Evolutionary conservation across 495 filamentous ascomycete species (phyloP), one percentile per base, ranked within the genome.

Genomic region (Penicillium cosmopolitanum): DNA sequence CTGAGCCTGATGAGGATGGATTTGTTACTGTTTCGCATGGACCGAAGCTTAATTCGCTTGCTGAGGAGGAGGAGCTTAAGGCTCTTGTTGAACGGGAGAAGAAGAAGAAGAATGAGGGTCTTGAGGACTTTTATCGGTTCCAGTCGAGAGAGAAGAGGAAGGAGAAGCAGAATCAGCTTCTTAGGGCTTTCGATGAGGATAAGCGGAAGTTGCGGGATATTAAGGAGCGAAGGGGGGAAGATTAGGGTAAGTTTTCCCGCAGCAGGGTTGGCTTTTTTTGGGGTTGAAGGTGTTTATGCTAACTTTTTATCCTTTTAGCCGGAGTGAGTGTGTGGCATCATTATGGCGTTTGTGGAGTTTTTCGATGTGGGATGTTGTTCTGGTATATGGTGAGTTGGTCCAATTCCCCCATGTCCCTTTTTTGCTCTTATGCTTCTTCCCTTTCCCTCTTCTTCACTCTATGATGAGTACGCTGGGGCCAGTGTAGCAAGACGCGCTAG

Each of bases 11-110:
- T 70, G 92, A 91, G 68, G 96, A 98, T 73, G 95, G 95, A 10
- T 98, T 98, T 68, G 81, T 97, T 19, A 97, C 92, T 33, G 96
- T 98, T 31, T 90, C 87, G 4, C 82, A 89, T 56, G 93, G 93
- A 13, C 78, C 78, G 42, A 86, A 89, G 56, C 79, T 80, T 10
- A 92, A 90, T 12, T 12, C 87, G 90, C 9, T 84, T 89, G 91
- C 90, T 16, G 78, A 85, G 47, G 83, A 86, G 59, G 89, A 90
- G 64, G 91, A 92, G 66, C 87, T 89, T 11, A 84, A 87, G 73
- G 86, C 84, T 67, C 80, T 87, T 64, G 84, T 85, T 60, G 84
- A 86, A 74, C 86, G 85, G 79, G 87, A 92, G 82, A 80, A 89
- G 69, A 87, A 89, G 69, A 87, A 92, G 77, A 85, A 83, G 76